These are phyloP conservation scores for Cnidoscolus chayamansa DNA, from an alignment of 441 rosid genomes.

Conservation along the genomic window DNA sequence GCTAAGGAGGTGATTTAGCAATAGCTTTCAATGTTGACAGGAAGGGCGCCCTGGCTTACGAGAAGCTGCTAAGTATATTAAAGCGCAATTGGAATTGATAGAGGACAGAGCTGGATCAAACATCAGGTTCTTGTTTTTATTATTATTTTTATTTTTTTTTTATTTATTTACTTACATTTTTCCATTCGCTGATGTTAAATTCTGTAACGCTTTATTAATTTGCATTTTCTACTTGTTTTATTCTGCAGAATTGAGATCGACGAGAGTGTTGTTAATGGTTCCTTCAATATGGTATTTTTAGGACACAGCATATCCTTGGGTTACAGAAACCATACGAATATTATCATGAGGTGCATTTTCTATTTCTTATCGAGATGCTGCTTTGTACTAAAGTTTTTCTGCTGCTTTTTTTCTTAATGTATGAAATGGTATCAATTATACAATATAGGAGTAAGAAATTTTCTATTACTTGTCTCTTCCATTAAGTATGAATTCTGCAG, in stretches of 20 bases:
- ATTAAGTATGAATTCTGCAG: neutral
- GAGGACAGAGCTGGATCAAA: conserved; percentile 75
- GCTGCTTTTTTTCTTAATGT: neutral
- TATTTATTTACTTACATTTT: neutral
- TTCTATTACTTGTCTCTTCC: neutral
- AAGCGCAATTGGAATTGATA: conserved; percentile 56
- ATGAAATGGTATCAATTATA: neutral
- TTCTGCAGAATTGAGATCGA: conserved; percentile 77
- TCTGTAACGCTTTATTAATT: neutral
- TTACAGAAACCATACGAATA: conserved; percentile 89
- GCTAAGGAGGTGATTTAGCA: neutral
- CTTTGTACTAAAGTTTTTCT: neutral
- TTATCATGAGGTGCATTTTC: conserved; percentile 65
- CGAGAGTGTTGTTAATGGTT: conserved; percentile 75
- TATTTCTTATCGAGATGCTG: neutral
- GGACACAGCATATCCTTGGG: conserved; percentile 79
- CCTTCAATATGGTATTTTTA: conserved; percentile 89
- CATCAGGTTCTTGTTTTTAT: conserved; percentile 43
- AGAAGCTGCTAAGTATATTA: conserved; percentile 87
- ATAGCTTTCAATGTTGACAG: conserved; percentile 31
- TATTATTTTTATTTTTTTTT: neutral
- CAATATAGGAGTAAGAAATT: neutral
- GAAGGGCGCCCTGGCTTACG: conserved; percentile 88
- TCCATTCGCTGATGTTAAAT: neutral
- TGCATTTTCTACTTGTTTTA: neutral